A percentile compares a stretch with the other conserved stretches of the same genome.
Evolutionary conservation across 2,329 filamentous ascomycete species (phyloP).

Genomic region (Cyclaneusma minus): DNA sequence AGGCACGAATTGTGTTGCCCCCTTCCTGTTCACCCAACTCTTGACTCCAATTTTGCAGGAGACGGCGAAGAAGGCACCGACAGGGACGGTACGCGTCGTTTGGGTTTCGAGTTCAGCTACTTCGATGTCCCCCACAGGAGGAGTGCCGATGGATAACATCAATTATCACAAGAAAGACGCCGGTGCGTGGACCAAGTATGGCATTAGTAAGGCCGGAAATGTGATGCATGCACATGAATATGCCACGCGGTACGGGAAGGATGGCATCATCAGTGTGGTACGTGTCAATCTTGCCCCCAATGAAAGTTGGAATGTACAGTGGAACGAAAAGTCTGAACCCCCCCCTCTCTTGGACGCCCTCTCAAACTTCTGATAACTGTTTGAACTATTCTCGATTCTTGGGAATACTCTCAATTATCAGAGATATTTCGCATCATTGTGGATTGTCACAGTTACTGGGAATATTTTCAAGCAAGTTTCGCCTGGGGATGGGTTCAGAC

Average conservation of each 20-base stretch:
- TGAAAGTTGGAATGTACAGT: no score
- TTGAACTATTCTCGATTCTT: no score
- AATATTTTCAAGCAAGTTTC: no score
- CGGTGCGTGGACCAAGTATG: constrained; percentile 9
- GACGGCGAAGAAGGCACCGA: constrained; percentile 9
- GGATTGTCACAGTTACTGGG: no score
- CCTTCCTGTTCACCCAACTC: constrained; percentile 9
- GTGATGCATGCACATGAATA: constrained; percentile 11
- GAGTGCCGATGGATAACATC: constrained; percentile 10
- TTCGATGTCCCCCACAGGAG: constrained; percentile 1
- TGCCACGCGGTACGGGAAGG: constrained; percentile 8
- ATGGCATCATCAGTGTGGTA: constrained; percentile 15
- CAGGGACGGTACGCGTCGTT: constrained; percentile 6
- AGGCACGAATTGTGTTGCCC: constrained; percentile 7
- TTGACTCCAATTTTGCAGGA: constrained; percentile 24
- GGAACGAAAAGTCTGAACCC: no score
- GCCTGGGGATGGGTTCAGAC: no score
- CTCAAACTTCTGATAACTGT: no score
- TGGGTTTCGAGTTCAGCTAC: constrained; percentile 4
- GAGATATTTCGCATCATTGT: no score
- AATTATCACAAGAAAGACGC: constrained; percentile 11
- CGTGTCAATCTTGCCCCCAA: no score
- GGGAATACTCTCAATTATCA: no score
- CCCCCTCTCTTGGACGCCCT: no score
- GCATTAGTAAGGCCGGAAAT: constrained; percentile 14